Evolutionary conservation across 805 yeast species (phyloP).

Genomic region (Starmerella roubikii): DNA sequence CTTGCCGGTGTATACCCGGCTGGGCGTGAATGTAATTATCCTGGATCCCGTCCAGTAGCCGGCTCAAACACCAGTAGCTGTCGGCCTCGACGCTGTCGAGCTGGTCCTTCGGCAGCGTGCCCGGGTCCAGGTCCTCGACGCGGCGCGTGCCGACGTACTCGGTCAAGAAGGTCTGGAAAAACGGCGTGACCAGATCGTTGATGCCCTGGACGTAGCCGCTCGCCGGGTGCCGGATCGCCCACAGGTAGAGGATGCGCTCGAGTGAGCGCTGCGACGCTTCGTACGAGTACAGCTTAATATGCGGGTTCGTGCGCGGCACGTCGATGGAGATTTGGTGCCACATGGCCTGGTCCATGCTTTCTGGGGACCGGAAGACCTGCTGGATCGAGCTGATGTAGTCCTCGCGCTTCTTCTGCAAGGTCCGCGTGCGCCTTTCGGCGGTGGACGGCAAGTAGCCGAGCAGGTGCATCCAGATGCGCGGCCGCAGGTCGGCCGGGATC

Average conservation of each 20-base stretch:
- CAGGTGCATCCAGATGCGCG: conserved; percentile 77
- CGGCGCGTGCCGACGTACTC: conserved; percentile 42
- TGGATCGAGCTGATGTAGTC: conserved; percentile 69
- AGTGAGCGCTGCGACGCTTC: conserved; percentile 63
- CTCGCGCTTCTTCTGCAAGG: conserved; percentile 64
- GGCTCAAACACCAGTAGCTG: conserved; percentile 91
- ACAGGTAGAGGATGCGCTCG: conserved; percentile 68
- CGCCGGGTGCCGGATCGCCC: conserved; percentile 97
- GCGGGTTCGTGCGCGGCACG: conserved; percentile 87
- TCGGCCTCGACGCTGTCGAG: conserved; percentile 77
- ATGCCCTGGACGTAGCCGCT: conserved; percentile 97
- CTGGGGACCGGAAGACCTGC: conserved; percentile 44
- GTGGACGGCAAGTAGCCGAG: conserved; percentile 86
- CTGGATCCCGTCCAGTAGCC: conserved; percentile 83
- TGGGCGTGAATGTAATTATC: conserved; percentile 97
- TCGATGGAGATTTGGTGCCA: conserved; percentile 96
- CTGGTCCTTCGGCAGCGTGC: conserved; percentile 42
- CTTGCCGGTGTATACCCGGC: conserved; percentile 92
- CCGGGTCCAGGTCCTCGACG: conserved; percentile 48
- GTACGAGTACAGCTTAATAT: conserved; percentile 54
- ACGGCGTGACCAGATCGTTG: conserved; percentile 86
- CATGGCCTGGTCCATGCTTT: conserved; percentile 49
- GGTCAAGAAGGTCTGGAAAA: conserved; percentile 70
- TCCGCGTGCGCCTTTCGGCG: conserved; percentile 54
- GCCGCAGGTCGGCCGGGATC: conserved; percentile 65